Conservation (phyloP, 345 rosid genomes). For the Pistacia integerrima region DNA sequence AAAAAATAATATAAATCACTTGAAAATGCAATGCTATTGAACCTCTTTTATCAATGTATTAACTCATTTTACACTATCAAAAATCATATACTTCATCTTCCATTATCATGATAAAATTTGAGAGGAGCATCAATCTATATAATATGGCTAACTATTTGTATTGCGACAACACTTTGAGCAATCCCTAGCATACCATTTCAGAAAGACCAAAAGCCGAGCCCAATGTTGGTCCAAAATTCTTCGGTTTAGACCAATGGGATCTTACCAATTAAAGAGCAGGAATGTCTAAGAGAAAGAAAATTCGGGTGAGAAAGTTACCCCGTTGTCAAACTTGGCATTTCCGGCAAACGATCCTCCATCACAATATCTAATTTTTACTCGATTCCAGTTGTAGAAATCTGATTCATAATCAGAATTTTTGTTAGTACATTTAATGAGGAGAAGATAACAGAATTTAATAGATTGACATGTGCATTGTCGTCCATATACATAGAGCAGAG, state of each 20-base stretch:
- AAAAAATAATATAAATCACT: too few species aligned
- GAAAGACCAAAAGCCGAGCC: not conserved
- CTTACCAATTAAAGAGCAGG: not conserved
- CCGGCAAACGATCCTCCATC: slow-evolving; percentile 98
- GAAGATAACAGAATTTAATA: too few species aligned
- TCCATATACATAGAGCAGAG: not conserved
- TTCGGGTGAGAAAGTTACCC: slow-evolving; percentile 46
- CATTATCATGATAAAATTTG: too few species aligned
- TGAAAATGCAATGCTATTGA: too few species aligned
- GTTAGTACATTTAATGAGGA: not conserved
- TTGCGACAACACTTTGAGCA: too few species aligned
- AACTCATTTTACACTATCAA: too few species aligned
- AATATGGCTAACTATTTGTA: too few species aligned
- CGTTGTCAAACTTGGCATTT: slow-evolving; percentile 57
- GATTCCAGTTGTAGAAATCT: slow-evolving; percentile 99
- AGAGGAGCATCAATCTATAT: too few species aligned
- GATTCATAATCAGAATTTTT: slow-evolving; percentile 17
- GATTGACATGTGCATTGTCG: not conserved
- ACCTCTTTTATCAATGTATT: too few species aligned
- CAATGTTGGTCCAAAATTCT: not conserved
- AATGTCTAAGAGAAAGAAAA: not conserved
- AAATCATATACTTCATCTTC: too few species aligned
- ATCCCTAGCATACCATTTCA: too few species aligned
- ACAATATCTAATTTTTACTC: slow-evolving; percentile 88
- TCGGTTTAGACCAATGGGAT: not conserved